These are phyloP conservation scores for Geosmithia putterillii DNA, from an alignment of 2,329 filamentous ascomycete species.

Conservation along the genomic window DNA sequence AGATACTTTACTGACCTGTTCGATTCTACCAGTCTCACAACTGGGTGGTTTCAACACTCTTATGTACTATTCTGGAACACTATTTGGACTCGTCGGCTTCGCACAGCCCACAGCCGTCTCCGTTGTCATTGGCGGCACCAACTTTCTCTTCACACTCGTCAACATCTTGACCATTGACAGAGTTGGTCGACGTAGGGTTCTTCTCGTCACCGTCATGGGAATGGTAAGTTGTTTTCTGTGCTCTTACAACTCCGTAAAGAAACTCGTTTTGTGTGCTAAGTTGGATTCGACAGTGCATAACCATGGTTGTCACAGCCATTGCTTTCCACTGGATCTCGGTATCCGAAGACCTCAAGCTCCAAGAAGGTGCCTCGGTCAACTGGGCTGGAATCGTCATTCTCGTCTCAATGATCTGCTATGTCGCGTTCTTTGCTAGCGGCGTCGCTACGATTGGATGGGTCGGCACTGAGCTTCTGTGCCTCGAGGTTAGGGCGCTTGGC, in stretches of 20 bases:
- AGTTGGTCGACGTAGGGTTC: conserved; percentile 28
- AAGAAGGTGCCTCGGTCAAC: conserved; percentile 11
- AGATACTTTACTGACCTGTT: too few species aligned
- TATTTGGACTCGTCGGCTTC: conserved; percentile 29
- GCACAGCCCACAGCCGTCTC: conserved; percentile 32
- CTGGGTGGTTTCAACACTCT: conserved; percentile 5
- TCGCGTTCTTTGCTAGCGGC: conserved; percentile 23
- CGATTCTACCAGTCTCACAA: conserved; percentile 26
- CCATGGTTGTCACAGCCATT: conserved; percentile 24
- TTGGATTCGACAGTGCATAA: conserved; percentile 9
- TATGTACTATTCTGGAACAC: conserved; percentile 6
- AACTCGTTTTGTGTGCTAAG: not conserved
- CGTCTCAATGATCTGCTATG: conserved; percentile 28
- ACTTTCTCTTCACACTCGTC: conserved; percentile 35
- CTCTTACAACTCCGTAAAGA: not conserved
- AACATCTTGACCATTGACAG: conserved; percentile 32
- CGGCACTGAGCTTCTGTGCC: conserved; percentile 30
- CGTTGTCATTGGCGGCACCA: conserved; percentile 28
- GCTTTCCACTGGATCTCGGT: conserved; percentile 29
- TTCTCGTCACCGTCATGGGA: conserved; percentile 27
- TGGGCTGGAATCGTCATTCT: conserved; percentile 10
- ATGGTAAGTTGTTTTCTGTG: conserved; percentile 19
- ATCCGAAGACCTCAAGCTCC: conserved; percentile 24
- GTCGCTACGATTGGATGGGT: conserved; percentile 35
- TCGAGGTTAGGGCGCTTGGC: conserved; percentile 33